Evolutionary conservation across 257 asterid species (phyloP).

Genomic region (Nyctanthes arbortristis): DNA sequence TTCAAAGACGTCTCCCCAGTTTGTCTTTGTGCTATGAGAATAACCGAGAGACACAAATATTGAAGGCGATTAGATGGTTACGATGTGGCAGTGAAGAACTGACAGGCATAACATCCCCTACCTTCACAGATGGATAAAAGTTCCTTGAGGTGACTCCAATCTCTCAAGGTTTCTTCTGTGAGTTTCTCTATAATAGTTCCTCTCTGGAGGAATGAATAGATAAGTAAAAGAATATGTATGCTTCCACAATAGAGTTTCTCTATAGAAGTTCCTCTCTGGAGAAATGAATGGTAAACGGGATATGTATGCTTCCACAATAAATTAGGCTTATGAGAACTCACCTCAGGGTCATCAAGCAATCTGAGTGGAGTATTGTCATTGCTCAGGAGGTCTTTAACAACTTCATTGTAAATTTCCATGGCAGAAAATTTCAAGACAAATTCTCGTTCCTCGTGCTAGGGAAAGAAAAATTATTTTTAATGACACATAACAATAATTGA

Average conservation of each 20-base stretch:
- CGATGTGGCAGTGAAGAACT: neutral
- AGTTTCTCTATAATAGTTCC: conserved; percentile 93
- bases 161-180: conserved; percentile 92
- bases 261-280: conserved; percentile 87
- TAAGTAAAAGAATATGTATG: conserved; percentile 23
- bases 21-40: conserved; percentile 76
- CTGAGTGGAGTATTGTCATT: conserved; percentile 76
- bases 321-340: conserved; percentile 42
- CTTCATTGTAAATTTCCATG: conserved; percentile 95
- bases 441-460: conserved; percentile 92
- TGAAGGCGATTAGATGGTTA: neutral
- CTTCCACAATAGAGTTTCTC: conserved; percentile 18
- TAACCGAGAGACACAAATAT: conserved; percentile 17
- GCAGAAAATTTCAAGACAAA: conserved; percentile 93
- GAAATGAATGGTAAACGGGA: too few species aligned
- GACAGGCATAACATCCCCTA: conserved; percentile 27
- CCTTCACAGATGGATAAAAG: conserved; percentile 92
- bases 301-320: neutral
- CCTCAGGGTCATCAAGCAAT: conserved; percentile 97
- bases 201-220: conserved; percentile 41
- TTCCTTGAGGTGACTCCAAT: conserved; percentile 87
- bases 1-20: conserved; percentile 89
- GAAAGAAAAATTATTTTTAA: neutral
- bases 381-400: conserved; percentile 92
- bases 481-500: conserved; percentile 15